Evolutionary conservation across 371 early-diverging fungal genomes (phyloP), one percentile per base, ranked within the genome.

Genomic region (Lichtheimia ramosa): DNA sequence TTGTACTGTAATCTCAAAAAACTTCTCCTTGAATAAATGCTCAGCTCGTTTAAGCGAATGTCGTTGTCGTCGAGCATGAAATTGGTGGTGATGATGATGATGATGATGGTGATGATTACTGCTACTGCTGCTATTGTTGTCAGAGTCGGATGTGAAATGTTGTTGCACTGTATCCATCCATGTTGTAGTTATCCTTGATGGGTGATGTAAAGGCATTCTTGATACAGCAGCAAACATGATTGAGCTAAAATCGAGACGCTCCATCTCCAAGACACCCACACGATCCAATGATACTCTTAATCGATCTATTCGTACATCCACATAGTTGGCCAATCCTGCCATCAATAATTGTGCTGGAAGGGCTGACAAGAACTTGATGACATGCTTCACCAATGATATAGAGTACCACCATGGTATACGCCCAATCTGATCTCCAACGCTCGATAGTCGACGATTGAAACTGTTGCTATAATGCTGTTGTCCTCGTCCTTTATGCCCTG

Each of bases 361-460:
- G 7, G 78, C 81, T 0, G 75, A 81, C 2, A 65, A 69, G 18
- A 67, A 65, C 58, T 75, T 73, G 39, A 77, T 51, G 6, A 81
- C 51, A 18, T 64, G 48, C 53, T 77, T 80, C n/a, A 80, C 71
- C 18, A 72, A 46, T 0, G 81, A 80, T 24, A 75, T 23, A 7
- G 81, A 75, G 51, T 80, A 80, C 77, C 77, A 77, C 77, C 77
- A 75, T 5, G 81, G 73, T 21, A 77, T 74, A 16, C 62, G 65
- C 15, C 61, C 64, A 1, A 75, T 43, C 2, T 73, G 66, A 14
- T 64, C 63, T 15, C 74, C 66, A 28, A 76, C 59, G 20, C 53
- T 62, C 12, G 81, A 75, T 5, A 73, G 50, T 1, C 66, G 63
- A 25, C 62, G 69, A 46, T 71, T 71, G 5, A 69, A 57, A 13